phyloP scores from a whole-genome alignment of 441 rosid genomes.

The Raphanus hybrid region DNA sequence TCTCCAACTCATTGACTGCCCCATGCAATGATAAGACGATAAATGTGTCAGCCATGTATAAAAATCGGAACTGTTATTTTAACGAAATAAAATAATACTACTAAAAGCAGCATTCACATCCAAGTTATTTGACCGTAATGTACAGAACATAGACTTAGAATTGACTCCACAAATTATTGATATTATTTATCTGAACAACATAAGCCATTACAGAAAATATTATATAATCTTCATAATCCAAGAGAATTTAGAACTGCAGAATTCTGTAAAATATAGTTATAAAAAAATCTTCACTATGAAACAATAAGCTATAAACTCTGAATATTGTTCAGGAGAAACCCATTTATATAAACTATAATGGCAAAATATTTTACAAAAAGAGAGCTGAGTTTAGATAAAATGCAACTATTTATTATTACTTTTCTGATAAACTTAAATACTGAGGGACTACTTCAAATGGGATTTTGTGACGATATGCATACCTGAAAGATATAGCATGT shows the following conservation, averaged over 20 bases:
- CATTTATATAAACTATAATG: constrained; percentile 36
- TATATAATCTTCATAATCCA: background rate
- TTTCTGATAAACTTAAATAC: constrained; percentile 1
- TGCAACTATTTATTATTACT: constrained; percentile 35
- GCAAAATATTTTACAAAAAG: constrained; percentile 37
- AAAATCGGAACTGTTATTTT: background rate
- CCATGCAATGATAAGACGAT: constrained; percentile 51
- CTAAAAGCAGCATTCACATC: background rate
- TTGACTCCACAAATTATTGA: constrained; percentile 24
- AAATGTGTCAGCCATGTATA: constrained; percentile 43
- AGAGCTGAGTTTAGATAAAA: constrained; percentile 37
- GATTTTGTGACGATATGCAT: constrained; percentile 33
- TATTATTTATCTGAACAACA: background rate
- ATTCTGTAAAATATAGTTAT: background rate
- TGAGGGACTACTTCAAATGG: constrained; percentile 34
- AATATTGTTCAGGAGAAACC: constrained; percentile 19
- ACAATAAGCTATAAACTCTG: constrained; percentile 31
- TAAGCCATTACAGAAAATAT: background rate
- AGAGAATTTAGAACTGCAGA: background rate
- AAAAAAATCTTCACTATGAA: background rate
- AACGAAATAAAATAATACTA: constrained; percentile 1
- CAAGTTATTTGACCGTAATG: constrained; percentile 1
- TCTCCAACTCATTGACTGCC: constrained; percentile 50
- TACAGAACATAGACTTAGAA: constrained; percentile 11
- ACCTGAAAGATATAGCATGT: constrained; percentile 42